Percentiles rank a stretch among this genome's conserved stretches.
Conservation (phyloP, 2,329 filamentous ascomycete species). For the Fusarium piperis region DNA sequence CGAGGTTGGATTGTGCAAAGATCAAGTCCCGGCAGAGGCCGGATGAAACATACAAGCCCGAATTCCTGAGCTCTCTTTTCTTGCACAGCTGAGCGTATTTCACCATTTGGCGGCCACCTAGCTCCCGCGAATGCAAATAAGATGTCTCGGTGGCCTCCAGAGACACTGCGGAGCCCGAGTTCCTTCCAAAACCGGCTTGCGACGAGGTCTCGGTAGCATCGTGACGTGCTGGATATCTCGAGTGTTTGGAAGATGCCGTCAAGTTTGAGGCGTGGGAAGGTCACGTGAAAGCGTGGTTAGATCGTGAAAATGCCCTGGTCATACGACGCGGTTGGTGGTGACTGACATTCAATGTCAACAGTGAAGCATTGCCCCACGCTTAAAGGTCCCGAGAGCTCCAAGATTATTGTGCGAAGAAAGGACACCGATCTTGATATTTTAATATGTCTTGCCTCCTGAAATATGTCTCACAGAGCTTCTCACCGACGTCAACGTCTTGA, state of each 20-base stretch:
- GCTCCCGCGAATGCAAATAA: conserved; percentile 2
- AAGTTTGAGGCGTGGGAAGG: background rate
- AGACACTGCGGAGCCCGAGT: background rate
- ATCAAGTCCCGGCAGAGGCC: background rate
- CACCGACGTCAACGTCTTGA: conserved; percentile 17
- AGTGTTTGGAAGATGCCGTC: conserved; percentile 11
- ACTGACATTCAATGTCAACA: conserved; percentile 3
- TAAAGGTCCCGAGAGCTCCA: background rate
- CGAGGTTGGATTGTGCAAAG: background rate
- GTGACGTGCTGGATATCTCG: conserved; percentile 1
- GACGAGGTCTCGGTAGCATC: conserved; percentile 24
- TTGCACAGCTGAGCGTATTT: conserved; percentile 14
- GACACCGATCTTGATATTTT: background rate
- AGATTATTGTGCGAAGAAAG: background rate
- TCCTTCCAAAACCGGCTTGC: conserved; percentile 4
- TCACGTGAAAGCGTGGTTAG: conserved; percentile 38
- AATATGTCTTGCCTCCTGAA: background rate
- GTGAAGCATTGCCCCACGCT: background rate
- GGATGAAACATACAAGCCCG: conserved; percentile 20
- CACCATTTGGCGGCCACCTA: background rate
- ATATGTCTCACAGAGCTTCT: background rate
- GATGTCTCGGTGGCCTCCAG: conserved; percentile 24
- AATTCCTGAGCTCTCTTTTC: conserved; percentile 17
- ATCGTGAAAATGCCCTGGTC: conserved; percentile 3
- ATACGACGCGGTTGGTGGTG: conserved; percentile 16